Percentiles rank a stretch among this genome's conserved stretches.
Evolutionary conservation across 345 rosid genomes (phyloP).

Genomic region (Eucalyptus globulus): DNA sequence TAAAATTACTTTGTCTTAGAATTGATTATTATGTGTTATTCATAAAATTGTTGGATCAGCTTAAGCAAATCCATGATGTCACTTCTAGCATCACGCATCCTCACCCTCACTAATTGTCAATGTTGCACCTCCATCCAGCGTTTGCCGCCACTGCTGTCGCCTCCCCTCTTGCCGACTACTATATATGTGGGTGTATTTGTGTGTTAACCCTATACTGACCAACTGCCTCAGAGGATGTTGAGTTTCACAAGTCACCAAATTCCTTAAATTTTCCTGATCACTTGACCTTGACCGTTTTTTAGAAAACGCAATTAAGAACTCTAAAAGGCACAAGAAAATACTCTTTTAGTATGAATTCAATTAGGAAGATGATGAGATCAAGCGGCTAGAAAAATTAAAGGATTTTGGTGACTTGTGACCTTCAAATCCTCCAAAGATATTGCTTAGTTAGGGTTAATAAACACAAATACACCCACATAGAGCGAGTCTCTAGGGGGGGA

Average conservation of each 20-base stretch:
- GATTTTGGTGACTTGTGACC: background rate
- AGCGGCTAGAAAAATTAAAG: background rate
- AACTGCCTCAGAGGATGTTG: background rate
- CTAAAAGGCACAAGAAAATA: background rate
- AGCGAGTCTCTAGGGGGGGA: background rate
- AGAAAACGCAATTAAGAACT: background rate
- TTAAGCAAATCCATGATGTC: rapidly evolving
- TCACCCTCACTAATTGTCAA: background rate
- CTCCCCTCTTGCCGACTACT: background rate
- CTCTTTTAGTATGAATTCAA: background rate
- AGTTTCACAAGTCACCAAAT: background rate
- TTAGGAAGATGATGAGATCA: background rate
- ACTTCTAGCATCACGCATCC: rapidly evolving
- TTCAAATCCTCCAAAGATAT: background rate
- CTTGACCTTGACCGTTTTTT: background rate
- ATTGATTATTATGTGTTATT: background rate
- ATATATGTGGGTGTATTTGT: background rate
- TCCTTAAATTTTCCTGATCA: background rate
- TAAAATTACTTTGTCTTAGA: background rate
- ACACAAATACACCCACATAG: background rate
- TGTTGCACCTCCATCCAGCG: background rate
- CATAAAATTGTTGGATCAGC: background rate
- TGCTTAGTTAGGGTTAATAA: background rate
- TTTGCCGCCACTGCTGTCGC: rapidly evolving
- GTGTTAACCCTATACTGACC: background rate